Evolutionary conservation across 345 rosid species (phyloP).

Genomic region (Zanthoxylum bungeanum): DNA sequence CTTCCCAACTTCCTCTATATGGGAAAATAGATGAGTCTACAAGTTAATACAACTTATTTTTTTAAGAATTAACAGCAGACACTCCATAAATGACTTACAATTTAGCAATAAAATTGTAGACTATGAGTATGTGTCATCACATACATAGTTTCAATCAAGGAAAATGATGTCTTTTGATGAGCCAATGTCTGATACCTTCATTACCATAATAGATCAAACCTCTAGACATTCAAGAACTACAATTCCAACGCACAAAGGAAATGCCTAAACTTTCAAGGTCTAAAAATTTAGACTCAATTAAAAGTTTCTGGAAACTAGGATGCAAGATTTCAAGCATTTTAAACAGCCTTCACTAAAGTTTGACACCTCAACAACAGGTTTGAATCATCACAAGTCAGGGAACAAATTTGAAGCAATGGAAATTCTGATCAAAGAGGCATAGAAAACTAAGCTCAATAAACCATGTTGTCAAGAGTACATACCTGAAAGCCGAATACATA

Average conservation of each 20-base stretch:
- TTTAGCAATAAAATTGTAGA: neutral
- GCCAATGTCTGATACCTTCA: neutral
- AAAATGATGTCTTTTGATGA: neutral
- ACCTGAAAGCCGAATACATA: slow-evolving; percentile 96
- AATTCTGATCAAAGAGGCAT: neutral
- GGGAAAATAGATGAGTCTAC: neutral
- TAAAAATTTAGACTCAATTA: neutral
- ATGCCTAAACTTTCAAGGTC: neutral
- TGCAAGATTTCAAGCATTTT: neutral
- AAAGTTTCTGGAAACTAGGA: neutral
- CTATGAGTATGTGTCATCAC: neutral
- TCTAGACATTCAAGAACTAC: neutral
- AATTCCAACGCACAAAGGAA: neutral
- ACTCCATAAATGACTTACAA: neutral
- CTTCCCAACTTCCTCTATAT: neutral
- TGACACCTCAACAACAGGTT: neutral
- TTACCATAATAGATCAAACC: neutral
- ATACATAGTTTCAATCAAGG: neutral
- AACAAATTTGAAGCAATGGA: neutral
- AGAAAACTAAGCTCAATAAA: neutral
- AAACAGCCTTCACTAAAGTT: neutral
- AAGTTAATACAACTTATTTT: neutral
- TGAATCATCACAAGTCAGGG: neutral
- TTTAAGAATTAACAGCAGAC: neutral
- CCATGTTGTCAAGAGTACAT: slow-evolving; percentile 22